phyloP scores from a whole-genome alignment of 805 yeast genomes.

The Monosporozyma yasuniensis region DNA sequence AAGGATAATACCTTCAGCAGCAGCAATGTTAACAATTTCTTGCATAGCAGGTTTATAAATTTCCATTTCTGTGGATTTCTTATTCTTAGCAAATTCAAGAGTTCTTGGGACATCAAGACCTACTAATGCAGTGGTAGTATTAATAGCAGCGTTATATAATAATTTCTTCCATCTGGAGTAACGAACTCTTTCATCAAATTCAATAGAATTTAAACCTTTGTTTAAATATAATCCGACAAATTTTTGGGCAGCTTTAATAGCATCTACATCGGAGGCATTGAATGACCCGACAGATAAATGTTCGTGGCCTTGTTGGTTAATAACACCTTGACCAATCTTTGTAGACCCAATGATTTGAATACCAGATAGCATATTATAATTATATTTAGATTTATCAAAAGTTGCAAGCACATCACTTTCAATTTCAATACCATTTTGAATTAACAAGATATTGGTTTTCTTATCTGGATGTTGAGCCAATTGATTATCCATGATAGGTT shows the following conservation, averaged over 20 bases:
- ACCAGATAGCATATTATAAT: slow-evolving; percentile 42
- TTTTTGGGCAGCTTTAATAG: slow-evolving; percentile 30
- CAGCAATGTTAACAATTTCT: slow-evolving; percentile 54
- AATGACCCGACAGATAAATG: slow-evolving; percentile 44
- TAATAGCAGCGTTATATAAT: slow-evolving; percentile 56
- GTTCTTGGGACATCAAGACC: slow-evolving; percentile 48
- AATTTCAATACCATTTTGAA: slow-evolving; percentile 62
- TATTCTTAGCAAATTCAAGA: slow-evolving; percentile 34
- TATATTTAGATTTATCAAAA: slow-evolving; percentile 32
- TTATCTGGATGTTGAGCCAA: slow-evolving; percentile 8
- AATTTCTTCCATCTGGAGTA: slow-evolving; percentile 54
- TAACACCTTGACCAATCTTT: slow-evolving; percentile 37
- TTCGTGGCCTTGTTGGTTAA: slow-evolving; percentile 46
- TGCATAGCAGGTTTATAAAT: slow-evolving; percentile 49
- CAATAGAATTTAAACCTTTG: slow-evolving; percentile 32
- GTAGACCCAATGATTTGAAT: slow-evolving; percentile 56
- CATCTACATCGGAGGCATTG: slow-evolving; percentile 30
- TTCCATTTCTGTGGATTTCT: slow-evolving; percentile 25
- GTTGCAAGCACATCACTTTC: slow-evolving; percentile 46
- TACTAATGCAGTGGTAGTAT: slow-evolving; percentile 52
- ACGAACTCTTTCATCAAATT: slow-evolving; percentile 37
- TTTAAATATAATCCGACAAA: slow-evolving; percentile 37
- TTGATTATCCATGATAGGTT: slow-evolving; percentile 39
- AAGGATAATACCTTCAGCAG: slow-evolving; percentile 47
- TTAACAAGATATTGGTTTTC: slow-evolving; percentile 41